Evolutionary conservation across 78 protist species (phyloP), one percentile per base, ranked within the genome.

Genomic region (Polysphondylium violaceum): DNA sequence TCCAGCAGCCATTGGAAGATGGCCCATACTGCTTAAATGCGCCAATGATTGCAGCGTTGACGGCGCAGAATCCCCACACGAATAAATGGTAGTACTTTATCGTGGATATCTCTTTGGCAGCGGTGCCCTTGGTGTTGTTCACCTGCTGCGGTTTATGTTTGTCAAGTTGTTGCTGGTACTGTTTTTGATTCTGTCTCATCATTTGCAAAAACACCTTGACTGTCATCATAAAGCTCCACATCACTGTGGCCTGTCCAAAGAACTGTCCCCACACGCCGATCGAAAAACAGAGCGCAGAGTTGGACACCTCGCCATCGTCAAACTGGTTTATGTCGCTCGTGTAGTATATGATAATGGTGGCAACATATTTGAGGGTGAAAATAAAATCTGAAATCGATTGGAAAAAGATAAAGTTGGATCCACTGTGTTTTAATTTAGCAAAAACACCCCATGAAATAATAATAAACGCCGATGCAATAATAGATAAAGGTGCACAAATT

Each of bases 1-100:
- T 78, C 88, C 88, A 78, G 65, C 88, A 61, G 17, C 88, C 88
- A 61, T 67, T 78, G 21, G 88, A 78, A 31, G 64, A 35, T 47
- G 88, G 88, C 2, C 88, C 88, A 65, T 78, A 78, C n/a, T 78
- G 88, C 25, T 64, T 29, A 25, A 53, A 64, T 29, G 69, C 72
- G 50, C 75, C 88, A 19, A 64, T 35, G n/a, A 78, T 65, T 0
- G 43, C 38, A n/a, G 88, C 88, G 27, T 78, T 78, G 9, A 78
- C 21, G 17, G 41, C 47, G 35, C 88, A 78, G 36, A 78, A 78
- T 63, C 74, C 72, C 88, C 88, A 78, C 2, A 78, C 88, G 35
- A 65, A 64, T 14, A 78, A 11, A 47, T 78, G 88, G 65, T 78
- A 78, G 35, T 56, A 78, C 35, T 78, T 78, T 14, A 78, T 41